Evolutionary conservation across 2,329 filamentous ascomycete genomes (phyloP).

Genomic region (Talaromyces pinophilus): DNA sequence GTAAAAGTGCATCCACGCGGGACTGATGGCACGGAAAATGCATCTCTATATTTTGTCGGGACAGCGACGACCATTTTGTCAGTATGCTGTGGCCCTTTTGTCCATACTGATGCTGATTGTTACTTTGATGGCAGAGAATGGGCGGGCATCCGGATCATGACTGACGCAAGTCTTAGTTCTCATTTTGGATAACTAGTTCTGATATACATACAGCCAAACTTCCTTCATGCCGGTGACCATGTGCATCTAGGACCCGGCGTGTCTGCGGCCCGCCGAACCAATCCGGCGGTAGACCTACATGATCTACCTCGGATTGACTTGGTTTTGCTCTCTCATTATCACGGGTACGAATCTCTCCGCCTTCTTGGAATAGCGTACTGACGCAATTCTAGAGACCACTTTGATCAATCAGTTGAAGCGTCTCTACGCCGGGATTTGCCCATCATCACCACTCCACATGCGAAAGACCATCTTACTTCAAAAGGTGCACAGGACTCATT

Average conservation of each 20-base stretch:
- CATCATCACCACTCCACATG: conserved; percentile 66
- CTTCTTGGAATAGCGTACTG: background rate
- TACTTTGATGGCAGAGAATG: conserved; percentile 35
- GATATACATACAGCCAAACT: conserved; percentile 55
- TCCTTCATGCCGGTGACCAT: conserved; percentile 66
- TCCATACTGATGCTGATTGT: background rate
- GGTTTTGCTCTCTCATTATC: conserved; percentile 65
- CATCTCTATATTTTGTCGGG: conserved; percentile 43
- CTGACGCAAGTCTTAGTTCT: conserved; percentile 33
- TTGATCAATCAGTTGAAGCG: conserved; percentile 56
- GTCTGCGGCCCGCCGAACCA: conserved; percentile 54
- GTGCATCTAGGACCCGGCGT: conserved; percentile 68
- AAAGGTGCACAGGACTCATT: conserved; percentile 54
- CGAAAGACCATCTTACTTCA: conserved; percentile 54
- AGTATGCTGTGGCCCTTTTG: background rate
- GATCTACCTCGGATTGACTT: conserved; percentile 61
- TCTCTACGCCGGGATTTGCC: conserved; percentile 56
- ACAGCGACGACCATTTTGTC: conserved; percentile 44
- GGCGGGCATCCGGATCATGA: conserved; percentile 44
- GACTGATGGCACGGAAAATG: conserved; percentile 35
- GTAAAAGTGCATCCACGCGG: conserved; percentile 47
- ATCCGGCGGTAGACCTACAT: conserved; percentile 62
- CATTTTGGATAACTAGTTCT: background rate
- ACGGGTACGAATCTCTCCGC: conserved; percentile 44
- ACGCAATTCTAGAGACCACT: conserved; percentile 48